Evolutionary conservation across 371 early-diverging fungal species (phyloP).

Genomic region (Choanephora cucurbitarum): DNA sequence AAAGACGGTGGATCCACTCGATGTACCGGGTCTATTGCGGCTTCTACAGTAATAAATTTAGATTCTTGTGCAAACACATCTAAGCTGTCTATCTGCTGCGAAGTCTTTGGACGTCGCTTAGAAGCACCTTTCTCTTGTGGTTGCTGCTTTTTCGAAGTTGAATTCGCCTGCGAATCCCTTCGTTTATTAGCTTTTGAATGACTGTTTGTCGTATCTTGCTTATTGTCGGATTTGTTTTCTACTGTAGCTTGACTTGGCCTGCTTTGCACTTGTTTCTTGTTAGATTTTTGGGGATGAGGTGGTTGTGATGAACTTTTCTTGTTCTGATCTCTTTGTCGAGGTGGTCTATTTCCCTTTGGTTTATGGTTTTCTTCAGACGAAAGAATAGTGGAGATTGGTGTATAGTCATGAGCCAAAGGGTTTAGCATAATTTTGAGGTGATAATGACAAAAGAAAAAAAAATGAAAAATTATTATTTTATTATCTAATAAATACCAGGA

Average conservation of each 20-base stretch:
- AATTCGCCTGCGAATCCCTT: slow-evolving; percentile 6
- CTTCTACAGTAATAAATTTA: slow-evolving; percentile 42
- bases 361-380: background rate
- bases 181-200: background rate
- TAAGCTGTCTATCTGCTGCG: background rate
- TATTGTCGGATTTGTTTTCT: slow-evolving; percentile 2
- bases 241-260: background rate
- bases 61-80: slow-evolving; percentile 14
- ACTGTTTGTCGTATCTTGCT: background rate
- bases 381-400: slow-evolving; percentile 7
- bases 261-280: slow-evolving; percentile 1
- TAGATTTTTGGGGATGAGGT: background rate
- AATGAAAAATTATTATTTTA: background rate
- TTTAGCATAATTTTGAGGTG: slow-evolving; percentile 3
- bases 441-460: background rate
- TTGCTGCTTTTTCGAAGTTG: slow-evolving; percentile 6
- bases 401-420: slow-evolving; percentile 15
- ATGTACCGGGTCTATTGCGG: slow-evolving; percentile 39
- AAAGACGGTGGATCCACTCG: slow-evolving; percentile 6
- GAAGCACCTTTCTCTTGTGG: background rate
- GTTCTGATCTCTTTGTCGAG: background rate
- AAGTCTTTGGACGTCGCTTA: background rate
- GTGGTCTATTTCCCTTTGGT: background rate
- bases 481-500: slow-evolving; percentile 58
- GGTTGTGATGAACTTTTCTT: background rate